These are phyloP conservation scores for Paramecium primaurelia DNA, from an alignment of 73 alveolate species.

Conservation along the genomic window DNA sequence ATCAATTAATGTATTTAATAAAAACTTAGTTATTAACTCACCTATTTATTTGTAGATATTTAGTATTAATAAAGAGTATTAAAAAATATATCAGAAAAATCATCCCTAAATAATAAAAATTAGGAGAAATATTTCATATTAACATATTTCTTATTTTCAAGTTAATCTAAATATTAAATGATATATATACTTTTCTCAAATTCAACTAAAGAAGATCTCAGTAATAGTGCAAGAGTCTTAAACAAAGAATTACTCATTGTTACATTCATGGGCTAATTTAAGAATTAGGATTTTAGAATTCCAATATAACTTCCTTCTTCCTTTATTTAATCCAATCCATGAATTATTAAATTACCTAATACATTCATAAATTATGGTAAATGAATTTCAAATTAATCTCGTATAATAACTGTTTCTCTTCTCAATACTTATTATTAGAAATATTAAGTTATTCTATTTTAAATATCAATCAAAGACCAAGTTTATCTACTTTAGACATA, in stretches of 20 bases:
- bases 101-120: conserved; percentile 28
- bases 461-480: neutral
- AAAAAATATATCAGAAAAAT: neutral
- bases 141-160: neutral
- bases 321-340: neutral
- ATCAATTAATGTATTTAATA: neutral
- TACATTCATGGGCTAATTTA: neutral
- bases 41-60: neutral
- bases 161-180: neutral
- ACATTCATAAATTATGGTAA: neutral
- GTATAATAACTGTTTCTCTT: neutral
- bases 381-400: neutral
- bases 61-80: neutral
- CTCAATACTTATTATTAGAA: neutral
- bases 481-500: neutral
- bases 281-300: neutral
- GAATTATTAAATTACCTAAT: neutral
- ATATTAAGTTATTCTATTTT: neutral
- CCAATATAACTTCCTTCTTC: neutral
- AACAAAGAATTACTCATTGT: conserved; percentile 15
- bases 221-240: neutral
- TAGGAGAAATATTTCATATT: conserved; percentile 1
- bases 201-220: neutral
- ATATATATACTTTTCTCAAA: neutral
- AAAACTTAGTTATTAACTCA: neutral